Conservation (phyloP, 176 grass and related monocot species). For the Avena sativa region DNA sequence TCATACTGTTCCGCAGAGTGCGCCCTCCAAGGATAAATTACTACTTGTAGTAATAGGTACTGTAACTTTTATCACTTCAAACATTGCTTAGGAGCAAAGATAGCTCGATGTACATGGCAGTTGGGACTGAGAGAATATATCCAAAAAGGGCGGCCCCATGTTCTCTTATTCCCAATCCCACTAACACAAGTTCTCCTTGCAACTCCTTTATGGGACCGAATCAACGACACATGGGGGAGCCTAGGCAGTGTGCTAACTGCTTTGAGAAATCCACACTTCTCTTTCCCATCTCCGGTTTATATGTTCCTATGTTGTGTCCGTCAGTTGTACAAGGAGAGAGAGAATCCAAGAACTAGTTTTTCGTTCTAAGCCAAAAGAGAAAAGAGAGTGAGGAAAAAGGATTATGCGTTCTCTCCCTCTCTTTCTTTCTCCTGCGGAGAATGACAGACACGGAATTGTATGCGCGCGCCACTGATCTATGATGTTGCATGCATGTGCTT, state of each 20-base stretch:
- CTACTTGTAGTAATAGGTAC: no score
- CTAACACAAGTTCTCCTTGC: constrained; percentile 69
- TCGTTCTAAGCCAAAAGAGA: constrained; percentile 20
- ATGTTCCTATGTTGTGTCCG: not conserved
- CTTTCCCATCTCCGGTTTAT: not conserved
- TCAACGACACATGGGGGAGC: constrained; percentile 58
- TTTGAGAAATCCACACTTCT: not conserved
- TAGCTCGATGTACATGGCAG: constrained; percentile 42
- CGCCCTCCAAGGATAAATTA: no score
- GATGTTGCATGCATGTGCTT: constrained; percentile 25
- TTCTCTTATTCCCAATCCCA: constrained; percentile 81
- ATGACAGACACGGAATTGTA: constrained; percentile 23
- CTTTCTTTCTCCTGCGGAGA: constrained; percentile 21
- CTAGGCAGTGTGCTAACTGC: constrained; percentile 42
- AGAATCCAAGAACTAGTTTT: constrained; percentile 41
- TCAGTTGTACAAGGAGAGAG: not conserved
- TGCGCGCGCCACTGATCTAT: constrained; percentile 26
- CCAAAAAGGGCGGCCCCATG: constrained; percentile 78
- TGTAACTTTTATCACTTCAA: not conserved
- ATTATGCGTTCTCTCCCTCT: not conserved
- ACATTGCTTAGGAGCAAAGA: constrained; percentile 39
- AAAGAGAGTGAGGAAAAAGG: constrained; percentile 39
- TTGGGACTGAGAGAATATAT: constrained; percentile 59
- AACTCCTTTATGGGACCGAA: constrained; percentile 85
- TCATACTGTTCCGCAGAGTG: not conserved